Evolutionary conservation across 2,329 filamentous ascomycete species (phyloP), one percentile per base, ranked within the genome.

Genomic region (Clarireedia paspali): DNA sequence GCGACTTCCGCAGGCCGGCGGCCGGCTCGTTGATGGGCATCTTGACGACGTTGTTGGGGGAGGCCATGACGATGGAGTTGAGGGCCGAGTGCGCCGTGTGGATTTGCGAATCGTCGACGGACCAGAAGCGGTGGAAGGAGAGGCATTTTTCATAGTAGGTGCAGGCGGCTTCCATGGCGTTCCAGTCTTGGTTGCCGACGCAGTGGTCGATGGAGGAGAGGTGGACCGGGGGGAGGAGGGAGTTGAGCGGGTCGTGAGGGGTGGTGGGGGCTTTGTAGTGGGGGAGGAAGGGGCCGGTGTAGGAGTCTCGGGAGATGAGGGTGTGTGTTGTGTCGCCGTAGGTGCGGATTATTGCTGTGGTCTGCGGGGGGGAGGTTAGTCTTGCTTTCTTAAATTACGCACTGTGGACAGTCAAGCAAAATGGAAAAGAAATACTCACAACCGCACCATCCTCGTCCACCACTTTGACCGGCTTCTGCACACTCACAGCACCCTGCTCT

Each of bases 1-100:
- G 92, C 10, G 85, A 89, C 72, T 90, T 89, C 74, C 89, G 92
- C 76, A 94, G 94, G 57, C 91, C 92, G 1, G 82, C 77, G 0
- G 92, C 92, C 1, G 92, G 92, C 75, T 96, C 91, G 77, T 96
- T 96, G 80, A 97, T 95, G 66, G 92, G 92, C 91, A 96, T 96
- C 76, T 96, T 96, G 73, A 96, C 90, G 4, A 87, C 71, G 57
- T 92, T 87, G 75, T 91, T 89, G 58, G 84, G 83, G 4, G 85
- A 89, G 44, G 88, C 83, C 91, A 96, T 96, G 68, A 96, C 92
- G 67, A 96, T 85, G 67, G 83, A 89, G 73, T 86, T 90, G 48
- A 96, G 79, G 9, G 92, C 91, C 1, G 87, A 91, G 79, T 89
- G 96, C 69, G 95, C 91, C 63, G 89, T 96, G 79, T 84, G 89